Conservation (phyloP, 2,329 filamentous ascomycete species). For the Fusarium pseudocircinatum region DNA sequence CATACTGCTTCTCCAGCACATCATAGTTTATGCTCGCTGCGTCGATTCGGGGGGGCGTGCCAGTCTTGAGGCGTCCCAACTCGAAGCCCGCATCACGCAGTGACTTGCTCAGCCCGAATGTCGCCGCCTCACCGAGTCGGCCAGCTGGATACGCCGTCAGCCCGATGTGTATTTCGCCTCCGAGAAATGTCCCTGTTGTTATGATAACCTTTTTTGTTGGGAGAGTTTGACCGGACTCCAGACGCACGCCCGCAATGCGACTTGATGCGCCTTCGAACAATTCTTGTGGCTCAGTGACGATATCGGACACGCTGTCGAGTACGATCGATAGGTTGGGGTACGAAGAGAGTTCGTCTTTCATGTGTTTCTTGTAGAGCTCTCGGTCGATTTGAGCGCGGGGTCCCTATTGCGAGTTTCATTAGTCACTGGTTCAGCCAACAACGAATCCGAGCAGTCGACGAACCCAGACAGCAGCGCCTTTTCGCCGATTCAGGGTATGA, state of each 20-base stretch:
- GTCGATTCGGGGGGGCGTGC: constrained; percentile 89
- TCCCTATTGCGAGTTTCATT: constrained; percentile 58
- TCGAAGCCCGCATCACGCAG: constrained; percentile 88
- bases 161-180: constrained; percentile 96
- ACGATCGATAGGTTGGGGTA: constrained; percentile 85
- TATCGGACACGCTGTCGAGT: constrained; percentile 90
- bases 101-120: constrained; percentile 91
- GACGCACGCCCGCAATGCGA: constrained; percentile 82
- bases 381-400: constrained; percentile 96
- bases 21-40: constrained; percentile 83
- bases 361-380: constrained; percentile 85
- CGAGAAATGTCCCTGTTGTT: constrained; percentile 94
- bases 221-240: constrained; percentile 89
- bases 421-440: neutral
- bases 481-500: constrained; percentile 84
- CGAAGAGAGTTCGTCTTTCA: constrained; percentile 83
- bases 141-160: constrained; percentile 86
- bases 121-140: constrained; percentile 92
- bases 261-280: constrained; percentile 61
- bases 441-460: constrained; percentile 21
- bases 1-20: constrained; percentile 75
- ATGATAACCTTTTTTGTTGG: constrained; percentile 86
- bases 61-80: constrained; percentile 91
- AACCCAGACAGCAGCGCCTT: constrained; percentile 93
- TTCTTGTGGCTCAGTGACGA: constrained; percentile 68